Conservation (phyloP, 2,329 filamentous ascomycete species). For the Alternaria triticimaculans region DNA sequence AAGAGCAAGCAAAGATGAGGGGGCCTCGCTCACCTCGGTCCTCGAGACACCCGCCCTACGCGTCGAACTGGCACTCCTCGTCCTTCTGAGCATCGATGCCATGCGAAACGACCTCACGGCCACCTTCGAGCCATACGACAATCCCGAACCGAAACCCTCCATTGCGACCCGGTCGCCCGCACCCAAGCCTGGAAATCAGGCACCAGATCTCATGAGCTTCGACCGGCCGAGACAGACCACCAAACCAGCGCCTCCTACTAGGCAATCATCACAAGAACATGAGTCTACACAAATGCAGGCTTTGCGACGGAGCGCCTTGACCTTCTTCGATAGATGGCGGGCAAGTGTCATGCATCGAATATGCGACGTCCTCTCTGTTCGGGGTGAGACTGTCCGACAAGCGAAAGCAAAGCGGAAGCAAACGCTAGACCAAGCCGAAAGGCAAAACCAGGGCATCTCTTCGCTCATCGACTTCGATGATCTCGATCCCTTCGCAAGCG, state of each 20-base stretch:
- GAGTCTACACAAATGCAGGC: constrained; percentile 62
- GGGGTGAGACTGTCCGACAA: constrained; percentile 36
- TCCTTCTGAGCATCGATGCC: constrained; percentile 54
- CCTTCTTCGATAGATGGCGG: constrained; percentile 82
- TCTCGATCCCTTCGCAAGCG: constrained; percentile 27
- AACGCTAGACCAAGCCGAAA: constrained; percentile 23
- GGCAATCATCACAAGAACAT: constrained; percentile 56
- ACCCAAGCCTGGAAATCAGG: constrained; percentile 12
- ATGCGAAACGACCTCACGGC: constrained; percentile 48
- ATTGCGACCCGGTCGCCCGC: constrained; percentile 3
- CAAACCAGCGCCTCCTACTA: constrained; percentile 18
- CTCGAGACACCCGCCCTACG: constrained; percentile 52
- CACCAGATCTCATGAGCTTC: constrained; percentile 41
- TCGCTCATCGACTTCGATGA: constrained; percentile 37
- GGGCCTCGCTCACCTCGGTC: constrained; percentile 43
- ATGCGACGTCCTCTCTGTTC: constrained; percentile 64
- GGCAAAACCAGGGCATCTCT: constrained; percentile 29
- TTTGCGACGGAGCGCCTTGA: constrained; percentile 70
- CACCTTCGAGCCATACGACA: constrained; percentile 35
- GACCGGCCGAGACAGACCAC: constrained; percentile 37
- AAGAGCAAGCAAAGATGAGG: constrained; percentile 27
- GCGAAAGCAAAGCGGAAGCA: constrained; percentile 45
- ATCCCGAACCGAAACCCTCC: constrained; percentile 19
- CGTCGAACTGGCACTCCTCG: constrained; percentile 54
- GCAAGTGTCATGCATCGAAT: constrained; percentile 71